Percentiles rank a stretch among this genome's conserved stretches.
These are phyloP conservation scores for Guillardia theta DNA, from an alignment of 78 protist genomes.

Conservation along the genomic window DNA sequence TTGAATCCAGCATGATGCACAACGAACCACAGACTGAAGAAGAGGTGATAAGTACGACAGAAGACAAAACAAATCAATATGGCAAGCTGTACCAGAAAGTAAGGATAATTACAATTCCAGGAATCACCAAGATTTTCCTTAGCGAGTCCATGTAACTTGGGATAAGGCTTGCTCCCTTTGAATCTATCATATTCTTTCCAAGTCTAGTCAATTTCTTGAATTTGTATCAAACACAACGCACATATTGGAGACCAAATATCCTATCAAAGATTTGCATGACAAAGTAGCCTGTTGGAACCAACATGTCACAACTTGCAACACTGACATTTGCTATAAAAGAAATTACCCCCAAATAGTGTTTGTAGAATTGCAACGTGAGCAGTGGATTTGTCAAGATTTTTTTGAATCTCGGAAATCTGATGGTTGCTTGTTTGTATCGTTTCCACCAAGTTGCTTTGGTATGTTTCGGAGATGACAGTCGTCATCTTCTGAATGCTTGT, in stretches of 20 bases:
- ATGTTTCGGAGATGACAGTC: neutral
- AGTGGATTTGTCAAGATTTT: neutral
- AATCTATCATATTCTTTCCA: neutral
- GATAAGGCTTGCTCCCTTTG: neutral
- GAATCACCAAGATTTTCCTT: neutral
- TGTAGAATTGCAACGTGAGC: neutral
- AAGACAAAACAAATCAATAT: neutral
- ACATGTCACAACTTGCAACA: neutral
- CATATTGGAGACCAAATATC: neutral
- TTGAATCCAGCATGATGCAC: neutral
- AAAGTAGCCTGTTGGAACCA: neutral
- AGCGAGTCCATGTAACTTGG: neutral
- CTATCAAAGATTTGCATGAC: neutral
- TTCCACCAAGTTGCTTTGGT: neutral
- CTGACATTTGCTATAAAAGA: neutral
- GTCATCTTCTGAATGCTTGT: neutral
- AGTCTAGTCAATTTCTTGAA: no score
- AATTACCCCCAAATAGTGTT: neutral
- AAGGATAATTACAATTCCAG: neutral
- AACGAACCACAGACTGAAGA: neutral
- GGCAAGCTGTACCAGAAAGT: neutral
- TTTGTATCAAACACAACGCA: neutral
- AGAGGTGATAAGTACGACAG: neutral
- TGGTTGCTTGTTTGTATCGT: neutral
- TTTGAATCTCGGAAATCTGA: neutral